A percentile compares a stretch with the other conserved stretches of the same genome.
phyloP scores from a whole-genome alignment of 225 moss, liverwort and hornwort genomes.

The Sphagnum tenellum region DNA sequence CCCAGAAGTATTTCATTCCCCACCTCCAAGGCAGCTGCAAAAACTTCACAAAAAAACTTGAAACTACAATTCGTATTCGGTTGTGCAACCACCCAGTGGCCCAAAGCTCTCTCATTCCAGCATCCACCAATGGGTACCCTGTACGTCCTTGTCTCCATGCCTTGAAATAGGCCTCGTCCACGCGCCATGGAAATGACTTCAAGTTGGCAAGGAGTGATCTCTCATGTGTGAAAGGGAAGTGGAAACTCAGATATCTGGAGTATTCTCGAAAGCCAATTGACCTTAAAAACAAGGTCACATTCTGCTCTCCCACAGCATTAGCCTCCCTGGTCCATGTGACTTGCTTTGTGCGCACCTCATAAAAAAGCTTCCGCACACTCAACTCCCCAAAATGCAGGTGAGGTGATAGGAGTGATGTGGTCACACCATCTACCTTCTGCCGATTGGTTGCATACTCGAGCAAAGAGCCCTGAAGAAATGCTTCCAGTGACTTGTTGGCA shows the following conservation, averaged over 20 bases:
- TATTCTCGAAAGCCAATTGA: constrained; percentile 51
- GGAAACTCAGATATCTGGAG: constrained; percentile 54
- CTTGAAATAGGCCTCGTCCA: constrained; percentile 40
- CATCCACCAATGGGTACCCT: constrained; percentile 52
- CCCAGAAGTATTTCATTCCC: constrained; percentile 68
- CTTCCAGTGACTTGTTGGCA: constrained; percentile 34
- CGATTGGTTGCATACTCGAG: constrained; percentile 33
- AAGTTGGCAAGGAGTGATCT: constrained; percentile 51
- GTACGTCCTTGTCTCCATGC: constrained; percentile 60
- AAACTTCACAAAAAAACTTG: constrained; percentile 54
- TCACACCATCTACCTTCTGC: constrained; percentile 30
- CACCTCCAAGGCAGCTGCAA: constrained; percentile 61
- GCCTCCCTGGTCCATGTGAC: constrained; percentile 37
- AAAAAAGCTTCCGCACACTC: constrained; percentile 47
- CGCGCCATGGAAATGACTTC: constrained; percentile 49
- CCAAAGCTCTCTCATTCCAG: constrained; percentile 59
- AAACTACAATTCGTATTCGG: constrained; percentile 40
- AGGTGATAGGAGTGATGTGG: constrained; percentile 42
- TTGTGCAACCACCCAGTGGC: constrained; percentile 59
- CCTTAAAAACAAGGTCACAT: constrained; percentile 40
- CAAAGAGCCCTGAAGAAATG: constrained; percentile 29
- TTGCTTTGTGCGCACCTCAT: constrained; percentile 35
- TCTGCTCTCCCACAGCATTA: constrained; percentile 20
- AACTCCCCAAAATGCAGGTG: constrained; percentile 56
- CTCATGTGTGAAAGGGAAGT: constrained; percentile 55